These are phyloP conservation scores for Scheffersomyces ergatensis DNA, from an alignment of 805 yeast genomes.

Conservation along the genomic window DNA sequence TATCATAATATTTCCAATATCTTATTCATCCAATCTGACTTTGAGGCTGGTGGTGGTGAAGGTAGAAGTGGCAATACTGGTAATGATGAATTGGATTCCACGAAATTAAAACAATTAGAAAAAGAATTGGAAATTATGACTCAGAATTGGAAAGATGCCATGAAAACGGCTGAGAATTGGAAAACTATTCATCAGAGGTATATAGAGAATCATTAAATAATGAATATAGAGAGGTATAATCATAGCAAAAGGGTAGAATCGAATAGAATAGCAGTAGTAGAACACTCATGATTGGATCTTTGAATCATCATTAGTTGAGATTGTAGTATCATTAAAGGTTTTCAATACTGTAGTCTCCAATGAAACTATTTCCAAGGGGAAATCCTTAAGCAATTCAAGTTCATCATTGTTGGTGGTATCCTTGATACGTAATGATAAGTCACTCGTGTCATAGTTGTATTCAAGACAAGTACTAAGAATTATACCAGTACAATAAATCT, in stretches of 20 bases:
- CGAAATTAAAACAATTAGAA: slow-evolving; percentile 17
- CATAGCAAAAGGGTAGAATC: no score
- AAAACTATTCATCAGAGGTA: slow-evolving; percentile 12
- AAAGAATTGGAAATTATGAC: slow-evolving; percentile 31
- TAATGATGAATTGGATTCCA: slow-evolving; percentile 4
- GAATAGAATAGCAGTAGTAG: no score
- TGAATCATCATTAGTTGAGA: slow-evolving; percentile 1
- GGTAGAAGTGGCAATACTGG: neutral
- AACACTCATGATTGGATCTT: no score
- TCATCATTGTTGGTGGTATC: slow-evolving; percentile 9
- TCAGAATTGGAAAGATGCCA: slow-evolving; percentile 39
- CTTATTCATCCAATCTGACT: slow-evolving; percentile 3
- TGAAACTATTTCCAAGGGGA: slow-evolving; percentile 26
- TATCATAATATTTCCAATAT: slow-evolving; percentile 27
- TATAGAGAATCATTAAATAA: neutral
- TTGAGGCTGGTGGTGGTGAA: slow-evolving; percentile 8
- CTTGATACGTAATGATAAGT: slow-evolving; percentile 15
- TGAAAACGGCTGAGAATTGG: slow-evolving; percentile 39
- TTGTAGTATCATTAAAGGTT: slow-evolving; percentile 6
- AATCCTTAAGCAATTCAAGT: slow-evolving; percentile 21
- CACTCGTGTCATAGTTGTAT: slow-evolving; percentile 7
- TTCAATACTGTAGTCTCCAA: slow-evolving; percentile 29
- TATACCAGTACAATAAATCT: slow-evolving; percentile 28
- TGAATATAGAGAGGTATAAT: no score
- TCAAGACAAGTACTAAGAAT: slow-evolving; percentile 26